A percentile compares a stretch with the other conserved stretches of the same genome.
phyloP scores from a whole-genome alignment of 345 rosid genomes.

The Diplotaxis tenuifolia region DNA sequence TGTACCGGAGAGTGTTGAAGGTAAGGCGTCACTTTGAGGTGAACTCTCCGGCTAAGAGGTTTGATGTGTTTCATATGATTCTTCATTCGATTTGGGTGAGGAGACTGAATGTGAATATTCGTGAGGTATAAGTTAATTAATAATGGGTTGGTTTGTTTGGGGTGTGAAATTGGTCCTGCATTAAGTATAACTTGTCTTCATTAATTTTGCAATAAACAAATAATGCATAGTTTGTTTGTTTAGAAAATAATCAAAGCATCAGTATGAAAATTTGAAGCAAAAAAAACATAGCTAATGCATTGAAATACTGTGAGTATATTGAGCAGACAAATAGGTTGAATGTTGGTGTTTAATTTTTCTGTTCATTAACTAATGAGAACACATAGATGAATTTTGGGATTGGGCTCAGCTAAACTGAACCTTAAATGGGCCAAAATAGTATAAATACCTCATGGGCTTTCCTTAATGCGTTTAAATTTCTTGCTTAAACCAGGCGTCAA shows the following conservation, averaged over 20 bases:
- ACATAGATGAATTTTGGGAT: neutral
- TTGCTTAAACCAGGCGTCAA: neutral
- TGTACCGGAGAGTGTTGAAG: slow-evolving; percentile 72
- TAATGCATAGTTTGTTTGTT: neutral
- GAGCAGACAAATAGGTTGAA: too few relatives aligned
- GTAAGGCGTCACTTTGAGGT: slow-evolving; percentile 79
- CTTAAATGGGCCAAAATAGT: neutral
- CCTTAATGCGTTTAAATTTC: neutral
- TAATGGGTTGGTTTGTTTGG: neutral
- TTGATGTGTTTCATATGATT: slow-evolving; percentile 90
- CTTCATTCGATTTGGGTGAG: slow-evolving; percentile 90
- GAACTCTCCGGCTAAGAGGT: slow-evolving; percentile 72
- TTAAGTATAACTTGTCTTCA: neutral
- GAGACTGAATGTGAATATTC: slow-evolving; percentile 66
- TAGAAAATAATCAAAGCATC: neutral
- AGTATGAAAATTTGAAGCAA: neutral
- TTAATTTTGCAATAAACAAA: slow-evolving; percentile 17
- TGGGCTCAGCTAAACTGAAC: neutral
- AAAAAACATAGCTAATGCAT: too few relatives aligned
- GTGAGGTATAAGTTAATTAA: slow-evolving; percentile 28
- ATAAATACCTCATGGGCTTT: neutral
- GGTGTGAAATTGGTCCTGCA: neutral
- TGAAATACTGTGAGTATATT: neutral
- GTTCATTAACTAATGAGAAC: neutral
- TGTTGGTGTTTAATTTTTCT: neutral